Conservation (phyloP, 768 basidiomycete species). For the Leccinum arenicola region DNA sequence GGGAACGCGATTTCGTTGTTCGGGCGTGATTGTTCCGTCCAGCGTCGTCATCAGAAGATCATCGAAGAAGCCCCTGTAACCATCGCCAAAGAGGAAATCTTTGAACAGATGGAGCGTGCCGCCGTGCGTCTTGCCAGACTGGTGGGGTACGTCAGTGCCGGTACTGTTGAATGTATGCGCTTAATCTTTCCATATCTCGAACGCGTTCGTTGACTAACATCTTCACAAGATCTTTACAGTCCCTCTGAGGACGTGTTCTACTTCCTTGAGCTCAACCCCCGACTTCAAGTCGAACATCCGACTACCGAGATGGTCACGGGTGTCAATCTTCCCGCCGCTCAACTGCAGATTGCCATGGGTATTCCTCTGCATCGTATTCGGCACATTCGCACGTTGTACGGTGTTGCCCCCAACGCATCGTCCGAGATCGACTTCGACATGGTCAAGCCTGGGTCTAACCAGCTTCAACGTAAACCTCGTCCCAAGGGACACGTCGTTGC, state of each 20-base stretch:
- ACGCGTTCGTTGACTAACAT: neutral
- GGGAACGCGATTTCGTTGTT: conserved; percentile 99
- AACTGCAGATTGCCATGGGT: conserved; percentile 98
- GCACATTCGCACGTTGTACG: conserved; percentile 94
- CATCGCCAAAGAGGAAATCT: conserved; percentile 87
- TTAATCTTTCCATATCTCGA: neutral
- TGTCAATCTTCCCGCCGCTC: conserved; percentile 95
- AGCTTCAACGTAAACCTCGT: conserved; percentile 89
- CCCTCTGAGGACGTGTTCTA: conserved; percentile 92
- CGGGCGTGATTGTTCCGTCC: conserved; percentile 98
- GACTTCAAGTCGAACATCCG: conserved; percentile 99
- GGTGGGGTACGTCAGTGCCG: conserved; percentile 98
- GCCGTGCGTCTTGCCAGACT: conserved; percentile 99
- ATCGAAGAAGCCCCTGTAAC: conserved; percentile 99
- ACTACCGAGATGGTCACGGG: conserved; percentile 99
- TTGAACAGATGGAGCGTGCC: conserved; percentile 97
- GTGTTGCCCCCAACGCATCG: conserved; percentile 82
- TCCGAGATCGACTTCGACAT: conserved; percentile 98
- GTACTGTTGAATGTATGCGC: conserved; percentile 88
- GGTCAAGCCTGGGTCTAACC: conserved; percentile 80
- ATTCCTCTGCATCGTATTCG: conserved; percentile 93
- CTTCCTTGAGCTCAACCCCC: conserved; percentile 98
- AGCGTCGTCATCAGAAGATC: conserved; percentile 99
- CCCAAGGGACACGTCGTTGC: conserved; percentile 99
- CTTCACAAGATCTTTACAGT: conserved; percentile 80